Evolutionary conservation across 371 early-diverging fungal genomes (phyloP), one percentile per base, ranked within the genome.

Genomic region (Dinochytrium kinnereticum): DNA sequence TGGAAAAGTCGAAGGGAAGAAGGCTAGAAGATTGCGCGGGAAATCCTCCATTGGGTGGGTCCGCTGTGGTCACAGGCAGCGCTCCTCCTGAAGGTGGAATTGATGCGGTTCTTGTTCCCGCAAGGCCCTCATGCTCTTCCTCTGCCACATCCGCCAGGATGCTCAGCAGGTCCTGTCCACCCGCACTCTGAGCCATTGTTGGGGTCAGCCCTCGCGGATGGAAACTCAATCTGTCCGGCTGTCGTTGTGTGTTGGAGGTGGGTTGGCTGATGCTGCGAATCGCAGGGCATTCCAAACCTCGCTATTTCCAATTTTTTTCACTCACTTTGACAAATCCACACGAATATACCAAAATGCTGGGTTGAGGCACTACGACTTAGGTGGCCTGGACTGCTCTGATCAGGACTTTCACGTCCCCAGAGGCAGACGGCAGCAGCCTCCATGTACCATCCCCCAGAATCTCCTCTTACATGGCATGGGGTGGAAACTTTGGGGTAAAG

Each of bases 121-220:
- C 10, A 55, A 55, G 26, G 10, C 57, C 57, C 7, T 19, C 21
- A 55, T 61, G n/a, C 19, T 61, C 19, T 13, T 61, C 36, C 36
- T 34, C 61, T 5, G 61, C 61, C 5, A 61, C 36, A 24, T 61
- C 61, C 3, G 61, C 61, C 34, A 61, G 24, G 7, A 61, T 28
- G 36, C 36, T 61, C 13, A 61, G 61, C 7, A 61, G 36, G 24
- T 61, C 61, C 28, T 31, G 36, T 33, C 61, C 61, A 7, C 61
- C 37, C 30, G 61, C 36, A 61, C 24, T 61, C 26, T 61, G 61
- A 3, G 61, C 31, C 61, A 61, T 61, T 5, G 13, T 26, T 53
- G 10, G 10, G 13, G 49, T 10, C 49, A 13, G 13, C 21, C 21
- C 13, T 13, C 21, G 49, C 49, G 49, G 49, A 13, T 44, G 49